Evolutionary conservation across 2,329 filamentous ascomycete genomes (phyloP).

Genomic region (Colletotrichum coccodes): DNA sequence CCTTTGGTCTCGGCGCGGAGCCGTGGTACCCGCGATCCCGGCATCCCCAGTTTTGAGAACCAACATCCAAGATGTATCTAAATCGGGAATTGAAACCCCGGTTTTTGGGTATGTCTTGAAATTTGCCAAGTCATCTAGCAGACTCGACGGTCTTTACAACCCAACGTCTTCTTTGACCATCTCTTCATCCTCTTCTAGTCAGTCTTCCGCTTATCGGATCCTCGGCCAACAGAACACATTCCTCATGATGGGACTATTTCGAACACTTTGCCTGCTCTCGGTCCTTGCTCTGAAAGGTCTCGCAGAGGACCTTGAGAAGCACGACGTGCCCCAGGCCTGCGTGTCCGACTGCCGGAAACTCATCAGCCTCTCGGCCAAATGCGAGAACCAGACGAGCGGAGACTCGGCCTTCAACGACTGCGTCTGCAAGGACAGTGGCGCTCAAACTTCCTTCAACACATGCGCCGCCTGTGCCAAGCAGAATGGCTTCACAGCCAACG

Average conservation of each 20-base stretch:
- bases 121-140: no score
- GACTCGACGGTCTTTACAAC: no score
- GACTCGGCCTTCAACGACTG: background rate
- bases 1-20: background rate
- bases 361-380: background rate
- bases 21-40: background rate
- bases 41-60: background rate
- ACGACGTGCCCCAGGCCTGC: background rate
- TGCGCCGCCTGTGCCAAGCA: background rate
- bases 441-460: background rate
- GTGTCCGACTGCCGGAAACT: background rate
- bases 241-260: background rate
- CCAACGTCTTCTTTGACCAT: no score
- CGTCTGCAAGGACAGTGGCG: background rate
- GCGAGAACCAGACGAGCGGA: background rate
- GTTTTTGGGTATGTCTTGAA: no score
- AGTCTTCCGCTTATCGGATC: no score
- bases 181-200: no score
- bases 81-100: no score
- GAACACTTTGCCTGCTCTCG: background rate
- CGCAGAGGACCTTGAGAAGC: background rate
- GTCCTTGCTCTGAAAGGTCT: fast-evolving
- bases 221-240: background rate
- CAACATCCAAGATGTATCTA: no score
- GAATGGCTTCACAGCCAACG: background rate